phyloP scores from a whole-genome alignment of 345 rosid genomes.

The Gossypioides kirkii region DNA sequence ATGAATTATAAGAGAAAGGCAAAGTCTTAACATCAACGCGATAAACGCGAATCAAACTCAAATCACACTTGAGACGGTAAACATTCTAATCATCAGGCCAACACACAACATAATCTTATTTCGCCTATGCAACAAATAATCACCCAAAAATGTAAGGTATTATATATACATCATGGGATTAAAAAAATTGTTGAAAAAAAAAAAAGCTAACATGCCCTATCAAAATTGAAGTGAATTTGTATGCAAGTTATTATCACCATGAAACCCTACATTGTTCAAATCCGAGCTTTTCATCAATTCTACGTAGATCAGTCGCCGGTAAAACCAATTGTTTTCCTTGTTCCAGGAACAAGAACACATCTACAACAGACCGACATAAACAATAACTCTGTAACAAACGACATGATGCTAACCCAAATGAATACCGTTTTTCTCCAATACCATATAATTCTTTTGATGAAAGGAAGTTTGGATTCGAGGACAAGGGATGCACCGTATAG shows the following conservation, averaged over 20 bases:
- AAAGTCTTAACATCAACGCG: too few species aligned
- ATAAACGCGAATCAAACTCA: too few species aligned
- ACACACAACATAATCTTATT: too few species aligned
- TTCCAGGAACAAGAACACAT: not conserved
- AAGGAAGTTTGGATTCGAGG: not conserved
- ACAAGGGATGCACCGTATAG: not conserved
- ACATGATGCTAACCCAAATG: not conserved
- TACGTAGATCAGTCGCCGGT: not conserved
- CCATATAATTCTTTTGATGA: not conserved
- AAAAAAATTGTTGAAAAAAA: too few species aligned
- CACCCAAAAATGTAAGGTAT: too few species aligned
- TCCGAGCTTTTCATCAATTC: not conserved
- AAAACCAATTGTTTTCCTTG: not conserved
- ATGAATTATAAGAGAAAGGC: too few species aligned
- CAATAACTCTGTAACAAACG: not conserved
- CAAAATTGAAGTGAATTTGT: too few species aligned
- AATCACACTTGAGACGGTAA: too few species aligned
- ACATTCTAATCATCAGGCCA: too few species aligned
- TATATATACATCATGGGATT: too few species aligned
- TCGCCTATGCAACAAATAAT: too few species aligned
- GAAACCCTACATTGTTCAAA: not conserved
- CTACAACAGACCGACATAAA: not conserved
- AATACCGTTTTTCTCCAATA: not conserved
- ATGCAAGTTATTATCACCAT: not conserved
- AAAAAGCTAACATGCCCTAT: too few species aligned